Base-by-base conservation (phyloP, 768 basidiomycete species). In the Phaeotremella fagi region DNA sequence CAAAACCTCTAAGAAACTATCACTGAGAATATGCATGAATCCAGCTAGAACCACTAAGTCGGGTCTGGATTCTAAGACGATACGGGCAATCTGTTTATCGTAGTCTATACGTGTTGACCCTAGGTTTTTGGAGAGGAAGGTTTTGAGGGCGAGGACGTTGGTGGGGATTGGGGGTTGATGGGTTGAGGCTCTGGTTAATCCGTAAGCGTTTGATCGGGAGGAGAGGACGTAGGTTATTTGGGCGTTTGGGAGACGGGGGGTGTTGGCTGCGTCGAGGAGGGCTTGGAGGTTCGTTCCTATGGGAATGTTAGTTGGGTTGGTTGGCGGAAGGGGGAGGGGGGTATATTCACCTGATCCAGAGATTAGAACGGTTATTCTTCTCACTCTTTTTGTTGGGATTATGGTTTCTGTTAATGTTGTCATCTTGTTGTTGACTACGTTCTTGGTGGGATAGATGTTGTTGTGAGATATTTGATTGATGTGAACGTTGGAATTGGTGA, bases 211-310 rank as follows among this genome's bases (percentile, higher is more conserved):
- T 66, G 91, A 90, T 37, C 90, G 83, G 72, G 94, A 95, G 2
- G 94, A 95, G 52, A 98, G 75, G 33, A 98, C 94, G 64, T 87
- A 81, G 45, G 78, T 80, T 70, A 99, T 87, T 48, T 78, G 72
- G 1, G 86, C 78, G 57, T 84, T 72, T 2, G 89, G 86, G 23
- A 94, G 78, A n/a, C 79, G 70, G n/a, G 82, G 77, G 0, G 88
- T 87, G 61, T 82, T 79, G 4, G 67, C 46, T 12, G 91, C 89
- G 75, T 97, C 87, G 65, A 99, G 87, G 56, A 98, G 82, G 1
- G 95, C 94, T 76, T 98, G 91, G 11, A 99, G 83, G 75, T 99
- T 99, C 22, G 88, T 87, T 36, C 95, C 94, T 97, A n/a, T n/a
- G n/a, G n/a, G n/a, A n/a, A n/a, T n/a, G n/a, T n/a, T n/a, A n/a